phyloP scores from a whole-genome alignment of 768 basidiomycete genomes.

The Symmetrospora coprosmae region DNA sequence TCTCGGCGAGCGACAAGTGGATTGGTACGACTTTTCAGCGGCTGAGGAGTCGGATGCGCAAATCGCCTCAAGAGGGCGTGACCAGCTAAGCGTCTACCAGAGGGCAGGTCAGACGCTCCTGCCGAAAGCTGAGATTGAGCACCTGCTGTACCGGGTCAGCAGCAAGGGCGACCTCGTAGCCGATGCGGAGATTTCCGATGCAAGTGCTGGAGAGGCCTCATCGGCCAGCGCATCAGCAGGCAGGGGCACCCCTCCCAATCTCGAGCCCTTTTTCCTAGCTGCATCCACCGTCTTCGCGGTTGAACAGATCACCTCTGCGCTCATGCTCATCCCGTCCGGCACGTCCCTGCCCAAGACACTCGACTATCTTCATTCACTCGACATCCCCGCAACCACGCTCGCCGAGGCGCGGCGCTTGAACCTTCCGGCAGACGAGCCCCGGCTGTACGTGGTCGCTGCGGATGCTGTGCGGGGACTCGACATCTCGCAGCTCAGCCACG shows the following conservation, averaged over 20 bases:
- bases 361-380: background rate
- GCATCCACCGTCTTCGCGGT: constrained; percentile 1
- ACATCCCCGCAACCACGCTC: background rate
- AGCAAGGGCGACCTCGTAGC: background rate
- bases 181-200: background rate
- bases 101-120: background rate
- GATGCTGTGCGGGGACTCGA: constrained; percentile 17
- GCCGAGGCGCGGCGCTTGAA: background rate
- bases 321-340: constrained; percentile 1
- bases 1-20: background rate
- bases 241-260: background rate
- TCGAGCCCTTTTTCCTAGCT: background rate
- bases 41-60: background rate
- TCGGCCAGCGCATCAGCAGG: background rate
- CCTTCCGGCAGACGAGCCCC: background rate
- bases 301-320: background rate
- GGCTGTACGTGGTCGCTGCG: constrained; percentile 2
- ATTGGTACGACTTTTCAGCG: constrained; percentile 14
- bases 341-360: constrained; percentile 2
- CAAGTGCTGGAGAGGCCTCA: background rate
- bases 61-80: background rate
- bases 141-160: background rate
- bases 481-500: background rate
- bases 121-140: background rate
- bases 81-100: background rate